Base-by-base conservation (phyloP, 768 basidiomycete species). In the Gloeopeniophorella convolvens region DNA sequence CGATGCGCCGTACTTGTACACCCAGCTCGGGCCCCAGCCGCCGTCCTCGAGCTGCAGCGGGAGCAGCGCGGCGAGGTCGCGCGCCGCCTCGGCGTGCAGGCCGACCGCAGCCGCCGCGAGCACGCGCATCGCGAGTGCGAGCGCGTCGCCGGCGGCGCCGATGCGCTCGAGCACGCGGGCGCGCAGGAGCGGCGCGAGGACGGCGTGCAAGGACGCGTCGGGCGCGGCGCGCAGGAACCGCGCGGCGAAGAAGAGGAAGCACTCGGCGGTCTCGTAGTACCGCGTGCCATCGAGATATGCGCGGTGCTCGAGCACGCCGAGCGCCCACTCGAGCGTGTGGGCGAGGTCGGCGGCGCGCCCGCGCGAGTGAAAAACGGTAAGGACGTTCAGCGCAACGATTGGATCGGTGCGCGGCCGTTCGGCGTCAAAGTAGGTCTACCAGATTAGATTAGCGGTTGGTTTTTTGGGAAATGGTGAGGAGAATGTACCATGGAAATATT, bases 41-140 rank as follows among this genome's bases (percentile, higher is more conserved):
- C 80, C 80, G 55, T 81, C 79, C 50, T 74, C 73, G 48, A 65
- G 66, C 55, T 81, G 80, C 50, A 77, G 59, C 4, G 68, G 60
- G 3, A 76, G 67, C 7, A 82, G 69, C 16, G 63, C 59, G 7
- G 68, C 63, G 7, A 77, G 54, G 59, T 81, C 80, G 2, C 70
- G 62, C 13, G n/a, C n/a, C n/a, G n/a, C n/a, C n/a, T 72, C 65
- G 57, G 76, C 65, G 23, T 60, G 57, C 15, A 78, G 42, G 5
- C 71, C 75, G 11, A 75, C 64, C 10, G 61, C 65, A 1, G 67
- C 62, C 33, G 73, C 73, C 1, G 71, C 72, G 16, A 77, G 53
- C 40, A 82, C 67, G 0, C 79, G 77, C 75, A 79, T 77, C 0
- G 77, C 74, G 1, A 81, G 71, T 5, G 76, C 75, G n/a, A 79